Evolutionary conservation across 306 rosid species (phyloP), one percentile per base, ranked within the genome.

Genomic region (Prunus mume): DNA sequence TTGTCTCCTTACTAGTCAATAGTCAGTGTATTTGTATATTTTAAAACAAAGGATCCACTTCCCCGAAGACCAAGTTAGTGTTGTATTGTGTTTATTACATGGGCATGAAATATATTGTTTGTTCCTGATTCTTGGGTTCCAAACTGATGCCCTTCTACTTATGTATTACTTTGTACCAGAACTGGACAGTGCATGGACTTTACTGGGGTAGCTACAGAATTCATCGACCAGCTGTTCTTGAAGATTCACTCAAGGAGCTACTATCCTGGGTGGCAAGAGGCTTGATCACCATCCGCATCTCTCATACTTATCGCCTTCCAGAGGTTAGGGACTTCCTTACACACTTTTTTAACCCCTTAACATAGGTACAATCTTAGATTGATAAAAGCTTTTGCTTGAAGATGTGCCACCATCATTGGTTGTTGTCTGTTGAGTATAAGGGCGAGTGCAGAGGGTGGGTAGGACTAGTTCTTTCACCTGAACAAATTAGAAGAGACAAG

Each of bases 111-210:
- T 24, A 9, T 43, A 24, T 7, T 4, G 9, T 6, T 72, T 72
- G 25, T 17, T 13, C 68, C 76, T 15, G 10, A 58, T 6, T 24
- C 13, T 15, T 58, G 2, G 12, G 43, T 24, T 27, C 47, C 38
- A 28, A 69, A 65, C 25, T 69, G 32, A 66, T 78, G 69, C 68
- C 72, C 43, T 41, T 68, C 56, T 64, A 20, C 47, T 62, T 79
- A 30, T 61, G 77, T 34, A 82, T 81, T 64, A 47, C n/a, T 47
- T 71, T 78, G 20, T 49, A 67, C 38, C 92, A 95, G 99, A 95
- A 95, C 82, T 95, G 99, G 99, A 95, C 99, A 9, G 90, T 95
- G 68, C 99, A 92, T 82, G 99, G 99, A 64, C 97, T 95, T 73
- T 92, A 89, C 73, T 95, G 97, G 97, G 97, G 99, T 77, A 95